Evolutionary conservation across 2,329 filamentous ascomycete genomes (phyloP).

Genomic region (Aureobasidium sp.): DNA sequence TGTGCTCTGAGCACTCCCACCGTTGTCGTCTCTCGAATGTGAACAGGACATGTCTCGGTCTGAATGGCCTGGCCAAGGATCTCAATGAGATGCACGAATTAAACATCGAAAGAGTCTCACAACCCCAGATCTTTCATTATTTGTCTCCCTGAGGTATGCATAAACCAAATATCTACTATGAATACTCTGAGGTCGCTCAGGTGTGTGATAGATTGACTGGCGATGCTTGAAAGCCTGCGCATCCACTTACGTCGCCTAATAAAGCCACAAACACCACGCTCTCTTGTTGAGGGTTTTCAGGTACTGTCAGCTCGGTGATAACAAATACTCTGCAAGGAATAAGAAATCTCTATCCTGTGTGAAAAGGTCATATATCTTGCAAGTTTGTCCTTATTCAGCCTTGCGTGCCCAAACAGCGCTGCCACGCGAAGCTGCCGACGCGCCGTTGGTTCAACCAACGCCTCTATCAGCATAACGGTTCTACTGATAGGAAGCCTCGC

Average conservation of each 20-base stretch:
- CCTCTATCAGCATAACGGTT: slow-evolving; percentile 11
- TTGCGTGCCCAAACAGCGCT: background rate
- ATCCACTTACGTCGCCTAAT: background rate
- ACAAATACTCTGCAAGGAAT: background rate
- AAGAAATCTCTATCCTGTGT: background rate
- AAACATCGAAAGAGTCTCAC: background rate
- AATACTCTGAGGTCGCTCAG: background rate
- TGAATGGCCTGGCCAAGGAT: background rate
- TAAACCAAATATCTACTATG: background rate
- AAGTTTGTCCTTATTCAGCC: background rate
- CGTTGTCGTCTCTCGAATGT: background rate
- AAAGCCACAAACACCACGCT: background rate
- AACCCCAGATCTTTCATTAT: background rate
- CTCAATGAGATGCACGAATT: background rate
- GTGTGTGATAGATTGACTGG: background rate
- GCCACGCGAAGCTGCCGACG: slow-evolving; percentile 11
- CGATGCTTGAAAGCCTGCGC: background rate
- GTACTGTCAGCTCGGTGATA: background rate
- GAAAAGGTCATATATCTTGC: background rate
- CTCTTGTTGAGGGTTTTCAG: background rate
- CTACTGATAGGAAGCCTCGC: slow-evolving; percentile 12
- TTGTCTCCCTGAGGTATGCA: background rate
- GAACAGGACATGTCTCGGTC: background rate
- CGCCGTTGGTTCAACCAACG: slow-evolving; percentile 8
- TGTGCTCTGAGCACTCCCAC: background rate